These are phyloP conservation scores for Eutypella sp. DNA, from an alignment of 2,329 filamentous ascomycete species.

Conservation along the genomic window DNA sequence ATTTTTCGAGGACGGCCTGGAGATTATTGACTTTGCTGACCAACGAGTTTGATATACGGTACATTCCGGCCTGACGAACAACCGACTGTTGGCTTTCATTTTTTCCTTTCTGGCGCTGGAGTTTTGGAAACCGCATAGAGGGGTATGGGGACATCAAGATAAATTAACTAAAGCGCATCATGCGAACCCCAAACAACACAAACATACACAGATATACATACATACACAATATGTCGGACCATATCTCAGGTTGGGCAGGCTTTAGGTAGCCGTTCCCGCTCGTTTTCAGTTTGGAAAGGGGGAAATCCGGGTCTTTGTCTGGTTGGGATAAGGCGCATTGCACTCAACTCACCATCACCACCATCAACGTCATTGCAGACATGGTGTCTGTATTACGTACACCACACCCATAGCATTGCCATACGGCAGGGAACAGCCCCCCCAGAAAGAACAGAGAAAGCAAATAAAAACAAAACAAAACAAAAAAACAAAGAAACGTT, in stretches of 20 bases:
- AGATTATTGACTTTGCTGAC: conserved; percentile 83
- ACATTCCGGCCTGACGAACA: not conserved
- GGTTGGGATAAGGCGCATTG: conserved; percentile 22
- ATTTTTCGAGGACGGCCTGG: conserved; percentile 90
- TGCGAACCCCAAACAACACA: too few species aligned
- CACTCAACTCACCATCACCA: conserved; percentile 7
- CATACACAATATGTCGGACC: not conserved
- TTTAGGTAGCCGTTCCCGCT: not conserved
- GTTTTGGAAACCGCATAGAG: not conserved
- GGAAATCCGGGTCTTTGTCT: conserved; percentile 10
- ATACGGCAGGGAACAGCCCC: too few species aligned
- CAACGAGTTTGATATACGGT: conserved; percentile 50
- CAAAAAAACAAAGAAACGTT: conserved; percentile 13
- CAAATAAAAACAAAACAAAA: too few species aligned
- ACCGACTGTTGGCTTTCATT: conserved; percentile 8
- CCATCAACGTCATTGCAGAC: conserved; percentile 17
- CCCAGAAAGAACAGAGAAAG: too few species aligned
- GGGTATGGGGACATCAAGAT: not conserved
- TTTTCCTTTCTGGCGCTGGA: too few species aligned
- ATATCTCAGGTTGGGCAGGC: not conserved
- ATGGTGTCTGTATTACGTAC: too few species aligned
- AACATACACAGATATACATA: too few species aligned
- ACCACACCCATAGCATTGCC: too few species aligned
- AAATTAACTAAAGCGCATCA: not conserved
- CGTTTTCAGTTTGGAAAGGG: conserved; percentile 7